phyloP scores from a whole-genome alignment of 2,329 filamentous ascomycete genomes.

The Aspergillus chevalieri region DNA sequence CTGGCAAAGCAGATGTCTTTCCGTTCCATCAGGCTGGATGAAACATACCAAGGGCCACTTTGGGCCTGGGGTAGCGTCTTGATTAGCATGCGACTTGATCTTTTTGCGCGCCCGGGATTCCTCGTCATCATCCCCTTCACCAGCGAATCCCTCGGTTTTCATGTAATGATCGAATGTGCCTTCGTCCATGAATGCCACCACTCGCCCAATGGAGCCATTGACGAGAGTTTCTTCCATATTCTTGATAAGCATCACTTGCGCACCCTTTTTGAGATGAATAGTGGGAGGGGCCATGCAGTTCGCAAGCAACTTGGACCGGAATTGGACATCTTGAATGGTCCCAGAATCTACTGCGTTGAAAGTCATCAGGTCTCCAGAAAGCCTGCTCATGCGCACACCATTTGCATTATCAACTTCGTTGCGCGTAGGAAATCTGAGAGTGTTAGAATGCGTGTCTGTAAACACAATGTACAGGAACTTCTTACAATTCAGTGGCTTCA shows the following conservation, averaged over 20 bases:
- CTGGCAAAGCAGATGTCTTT: conserved; percentile 70
- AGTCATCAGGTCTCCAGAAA: conserved; percentile 61
- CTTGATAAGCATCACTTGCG: conserved; percentile 99
- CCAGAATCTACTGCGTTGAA: conserved; percentile 75
- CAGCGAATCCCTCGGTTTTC: conserved; percentile 52
- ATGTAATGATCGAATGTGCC: conserved; percentile 54
- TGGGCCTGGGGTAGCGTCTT: conserved; percentile 45
- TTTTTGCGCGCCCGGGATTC: conserved; percentile 48
- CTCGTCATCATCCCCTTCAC: conserved; percentile 43
- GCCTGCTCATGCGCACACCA: conserved; percentile 60
- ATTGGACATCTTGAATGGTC: conserved; percentile 55
- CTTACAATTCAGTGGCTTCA: conserved; percentile 75
- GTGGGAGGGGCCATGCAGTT: conserved; percentile 89
- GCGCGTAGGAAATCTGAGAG: conserved; percentile 70
- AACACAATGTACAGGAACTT: neutral
- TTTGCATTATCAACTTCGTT: conserved; percentile 87
- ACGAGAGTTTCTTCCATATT: conserved; percentile 92
- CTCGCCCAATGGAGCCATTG: conserved; percentile 86
- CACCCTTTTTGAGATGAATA: conserved; percentile 79
- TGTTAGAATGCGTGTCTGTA: conserved; percentile 12
- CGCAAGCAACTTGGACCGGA: conserved; percentile 69
- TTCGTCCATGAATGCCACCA: conserved; percentile 72
- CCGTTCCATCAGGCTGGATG: conserved; percentile 67
- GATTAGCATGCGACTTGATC: conserved; percentile 48
- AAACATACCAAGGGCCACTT: conserved; percentile 84